Conservation (phyloP, 176 grass and related monocot species). For the Avena sativa region DNA sequence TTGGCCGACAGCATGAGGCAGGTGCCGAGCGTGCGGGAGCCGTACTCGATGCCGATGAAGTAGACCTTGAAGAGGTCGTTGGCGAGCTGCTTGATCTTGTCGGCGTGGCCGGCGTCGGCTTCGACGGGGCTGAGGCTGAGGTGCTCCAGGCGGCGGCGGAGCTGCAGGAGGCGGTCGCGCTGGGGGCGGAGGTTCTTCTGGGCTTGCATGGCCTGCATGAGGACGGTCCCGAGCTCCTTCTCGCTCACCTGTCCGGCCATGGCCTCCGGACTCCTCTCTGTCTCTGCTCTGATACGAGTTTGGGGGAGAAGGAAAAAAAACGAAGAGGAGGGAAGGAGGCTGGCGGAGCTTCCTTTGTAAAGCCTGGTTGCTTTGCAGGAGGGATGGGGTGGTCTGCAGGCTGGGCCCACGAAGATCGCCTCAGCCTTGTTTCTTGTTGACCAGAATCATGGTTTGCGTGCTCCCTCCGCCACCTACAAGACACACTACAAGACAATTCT, state of each 20-base stretch:
- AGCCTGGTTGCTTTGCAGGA: too few relatives aligned
- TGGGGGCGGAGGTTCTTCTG: background rate
- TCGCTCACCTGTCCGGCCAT: background rate
- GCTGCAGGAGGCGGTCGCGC: slow-evolving; percentile 13
- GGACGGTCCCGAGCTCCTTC: background rate
- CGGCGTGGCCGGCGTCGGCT: too few relatives aligned
- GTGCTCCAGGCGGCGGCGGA: background rate
- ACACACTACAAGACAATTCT: too few relatives aligned
- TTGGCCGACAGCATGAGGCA: background rate
- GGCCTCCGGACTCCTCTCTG: background rate
- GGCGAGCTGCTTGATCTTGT: background rate
- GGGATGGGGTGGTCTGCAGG: too few relatives aligned
- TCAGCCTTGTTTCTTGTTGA: too few relatives aligned
- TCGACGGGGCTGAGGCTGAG: background rate
- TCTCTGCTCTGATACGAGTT: too few relatives aligned
- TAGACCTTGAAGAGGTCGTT: background rate
- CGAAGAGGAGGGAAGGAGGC: too few relatives aligned
- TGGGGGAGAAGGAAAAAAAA: too few relatives aligned
- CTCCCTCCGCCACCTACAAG: too few relatives aligned
- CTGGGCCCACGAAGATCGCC: too few relatives aligned
- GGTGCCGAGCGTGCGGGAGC: background rate
- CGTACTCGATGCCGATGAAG: background rate
- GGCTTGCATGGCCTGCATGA: background rate
- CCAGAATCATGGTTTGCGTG: too few relatives aligned
- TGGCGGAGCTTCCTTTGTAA: too few relatives aligned